Conservation (phyloP, 257 asterid genomes). For the Pogostemon cablin region DNA sequence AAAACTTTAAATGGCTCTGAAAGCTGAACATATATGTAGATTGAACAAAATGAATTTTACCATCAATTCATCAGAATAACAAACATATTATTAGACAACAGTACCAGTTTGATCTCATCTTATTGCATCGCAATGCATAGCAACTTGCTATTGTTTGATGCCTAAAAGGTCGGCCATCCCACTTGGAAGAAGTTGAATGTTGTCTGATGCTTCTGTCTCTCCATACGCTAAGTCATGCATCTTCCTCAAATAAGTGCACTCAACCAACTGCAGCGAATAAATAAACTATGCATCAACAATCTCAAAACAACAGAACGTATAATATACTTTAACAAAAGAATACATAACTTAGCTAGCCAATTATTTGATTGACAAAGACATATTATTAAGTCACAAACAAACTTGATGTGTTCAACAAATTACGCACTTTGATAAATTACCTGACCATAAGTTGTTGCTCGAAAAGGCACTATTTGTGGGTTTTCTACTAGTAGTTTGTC, state of each 20-base stretch:
- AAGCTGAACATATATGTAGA: constrained; percentile 54
- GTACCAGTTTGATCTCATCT: constrained; percentile 81
- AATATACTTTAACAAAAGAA: constrained; percentile 9
- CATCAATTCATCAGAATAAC: constrained; percentile 11
- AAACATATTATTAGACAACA: background rate
- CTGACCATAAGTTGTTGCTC: constrained; percentile 89
- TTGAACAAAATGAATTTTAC: constrained; percentile 30
- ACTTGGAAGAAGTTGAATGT: constrained; percentile 68
- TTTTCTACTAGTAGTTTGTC: constrained; percentile 78
- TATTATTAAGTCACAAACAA: background rate
- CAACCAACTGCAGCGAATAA: constrained; percentile 66
- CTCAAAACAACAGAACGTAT: background rate
- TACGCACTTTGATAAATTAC: constrained; percentile 44
- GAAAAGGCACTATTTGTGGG: constrained; percentile 82
- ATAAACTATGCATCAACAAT: constrained; percentile 17
- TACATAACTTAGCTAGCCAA: constrained; percentile 3
- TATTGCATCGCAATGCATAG: constrained; percentile 91
- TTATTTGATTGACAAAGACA: background rate
- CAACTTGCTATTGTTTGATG: constrained; percentile 61
- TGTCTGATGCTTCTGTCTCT: constrained; percentile 70
- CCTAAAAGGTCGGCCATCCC: constrained; percentile 53
- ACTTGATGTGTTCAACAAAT: background rate
- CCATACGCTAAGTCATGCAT: constrained; percentile 65
- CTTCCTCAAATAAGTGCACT: constrained; percentile 68
- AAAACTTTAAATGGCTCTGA: constrained; percentile 93